Evolutionary conservation across 2,329 filamentous ascomycete genomes (phyloP).

Genomic region (Fusarium xyrophilum): DNA sequence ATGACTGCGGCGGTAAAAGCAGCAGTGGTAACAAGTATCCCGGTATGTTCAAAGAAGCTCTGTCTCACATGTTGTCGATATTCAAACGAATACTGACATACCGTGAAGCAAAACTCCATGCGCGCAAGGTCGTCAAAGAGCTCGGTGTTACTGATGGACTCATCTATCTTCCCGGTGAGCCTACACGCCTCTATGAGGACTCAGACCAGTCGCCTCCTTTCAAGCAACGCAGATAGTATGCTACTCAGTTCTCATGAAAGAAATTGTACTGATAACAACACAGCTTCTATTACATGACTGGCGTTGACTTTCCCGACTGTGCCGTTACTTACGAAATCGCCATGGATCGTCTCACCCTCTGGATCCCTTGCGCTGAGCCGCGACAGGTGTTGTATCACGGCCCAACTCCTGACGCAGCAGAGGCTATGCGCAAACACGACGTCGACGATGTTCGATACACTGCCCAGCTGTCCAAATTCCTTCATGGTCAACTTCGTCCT

Average conservation of each 20-base stretch:
- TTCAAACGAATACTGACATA: not conserved
- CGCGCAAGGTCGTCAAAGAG: constrained; percentile 61
- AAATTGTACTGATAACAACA: not conserved
- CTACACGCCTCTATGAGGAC: constrained; percentile 61
- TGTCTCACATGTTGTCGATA: not conserved
- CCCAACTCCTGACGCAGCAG: constrained; percentile 63
- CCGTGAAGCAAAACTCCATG: constrained; percentile 60
- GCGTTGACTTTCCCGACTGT: constrained; percentile 62
- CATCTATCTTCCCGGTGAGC: constrained; percentile 63
- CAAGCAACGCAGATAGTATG: constrained; percentile 66
- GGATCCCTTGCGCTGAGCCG: constrained; percentile 73
- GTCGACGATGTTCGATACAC: constrained; percentile 74
- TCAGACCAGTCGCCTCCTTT: constrained; percentile 64
- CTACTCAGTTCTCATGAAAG: not conserved
- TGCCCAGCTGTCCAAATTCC: constrained; percentile 57
- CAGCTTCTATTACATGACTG: constrained; percentile 67
- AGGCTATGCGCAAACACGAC: constrained; percentile 68
- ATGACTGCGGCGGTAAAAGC: constrained; percentile 22
- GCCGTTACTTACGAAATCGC: constrained; percentile 64
- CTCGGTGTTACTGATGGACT: constrained; percentile 58
- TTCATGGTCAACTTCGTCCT: constrained; percentile 50
- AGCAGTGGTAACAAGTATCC: constrained; percentile 46
- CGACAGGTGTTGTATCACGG: constrained; percentile 70
- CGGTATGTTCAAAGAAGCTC: constrained; percentile 39
- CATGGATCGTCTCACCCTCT: constrained; percentile 71